Base-by-base conservation (phyloP, 352 stramenopile species). In the Globisporangium emineosum region DNA sequence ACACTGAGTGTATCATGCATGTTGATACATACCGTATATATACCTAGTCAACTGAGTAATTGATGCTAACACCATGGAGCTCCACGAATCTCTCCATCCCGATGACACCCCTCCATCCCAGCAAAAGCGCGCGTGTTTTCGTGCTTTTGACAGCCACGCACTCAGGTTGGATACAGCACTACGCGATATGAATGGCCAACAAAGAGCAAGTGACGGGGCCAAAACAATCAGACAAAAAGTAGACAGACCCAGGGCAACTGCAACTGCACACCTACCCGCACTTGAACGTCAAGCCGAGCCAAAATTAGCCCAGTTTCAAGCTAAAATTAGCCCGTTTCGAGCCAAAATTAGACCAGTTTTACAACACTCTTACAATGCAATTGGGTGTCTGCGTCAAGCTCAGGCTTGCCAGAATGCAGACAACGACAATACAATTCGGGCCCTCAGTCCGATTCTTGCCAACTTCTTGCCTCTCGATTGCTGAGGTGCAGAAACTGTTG, bases 231-330 rank as follows among this genome's bases (percentile, higher is more conserved):
- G 15, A 45, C 37, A 45, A n/a, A 45, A 45, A 45, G 15, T 45
- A 45, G 37, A 45, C 37, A 45, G 37, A 45, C 37, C 37, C 37
- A 51, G 43, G 43, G 43, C 42, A 25, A 50, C 42, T 5, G 50
- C 50, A 56, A 56, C 50, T 56, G 50, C 50, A 56, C 50, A 37
- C 50, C 50, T 56, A 56, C 9, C 50, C 50, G 50, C 53, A 13
- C 7, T 5, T 43, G 5, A 43, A 43, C 37, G 15, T 43, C 37
- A 43, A 43, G 37, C n/a, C 37, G 37, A 15, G 37, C 37, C 33
- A 8, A 5, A 37, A 10, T 37, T 15, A n/a, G 13, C 15, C 32
- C 9, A 37, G 32, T 9, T 37, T n/a, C n/a, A n/a, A n/a, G n/a
- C n/a, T n/a, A n/a, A n/a, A n/a, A n/a, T n/a, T n/a, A n/a, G n/a